Percentiles rank a stretch among this genome's conserved stretches.
phyloP scores from a whole-genome alignment of 352 stramenopile species.

The Phytophthora litchii region DNA sequence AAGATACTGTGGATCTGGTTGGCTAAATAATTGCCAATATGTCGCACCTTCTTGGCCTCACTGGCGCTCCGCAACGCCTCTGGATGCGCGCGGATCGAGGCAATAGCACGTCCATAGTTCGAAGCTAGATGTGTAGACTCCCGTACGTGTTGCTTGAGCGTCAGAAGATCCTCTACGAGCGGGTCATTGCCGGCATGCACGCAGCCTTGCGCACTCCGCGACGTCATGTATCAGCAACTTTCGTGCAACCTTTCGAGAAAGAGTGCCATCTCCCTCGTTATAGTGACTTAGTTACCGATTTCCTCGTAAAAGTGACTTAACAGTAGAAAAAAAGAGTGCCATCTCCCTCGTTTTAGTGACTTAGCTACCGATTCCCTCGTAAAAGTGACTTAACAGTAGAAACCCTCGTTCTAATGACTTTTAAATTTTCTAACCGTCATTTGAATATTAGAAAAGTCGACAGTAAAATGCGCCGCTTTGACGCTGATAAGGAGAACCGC shows the following conservation, averaged over 20 bases:
- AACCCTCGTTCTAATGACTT: neutral
- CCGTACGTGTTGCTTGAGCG: conserved; percentile 54
- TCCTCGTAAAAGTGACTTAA: no score
- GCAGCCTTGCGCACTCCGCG: conserved; percentile 51
- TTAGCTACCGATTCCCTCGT: no score
- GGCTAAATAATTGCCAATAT: conserved; percentile 87
- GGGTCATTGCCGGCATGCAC: conserved; percentile 64
- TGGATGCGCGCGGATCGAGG: conserved; percentile 62
- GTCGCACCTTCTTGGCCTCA: conserved; percentile 69
- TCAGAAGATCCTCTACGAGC: conserved; percentile 75
- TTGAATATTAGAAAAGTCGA: neutral
- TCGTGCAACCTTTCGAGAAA: no score
- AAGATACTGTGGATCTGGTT: conserved; percentile 86
- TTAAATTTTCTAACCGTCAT: neutral
- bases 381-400: no score
- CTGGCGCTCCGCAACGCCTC: conserved; percentile 47
- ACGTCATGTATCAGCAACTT: neutral
- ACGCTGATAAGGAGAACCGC: conserved; percentile 76
- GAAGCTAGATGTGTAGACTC: conserved; percentile 68
- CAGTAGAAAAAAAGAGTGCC: no score
- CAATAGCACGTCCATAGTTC: conserved; percentile 76
- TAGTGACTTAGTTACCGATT: no score
- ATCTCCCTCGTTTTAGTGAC: neutral
- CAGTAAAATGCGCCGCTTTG: conserved; percentile 54
- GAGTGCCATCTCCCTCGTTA: no score